Base-by-base conservation (phyloP, 352 stramenopile species). In the Blastocystis sp. region DNA sequence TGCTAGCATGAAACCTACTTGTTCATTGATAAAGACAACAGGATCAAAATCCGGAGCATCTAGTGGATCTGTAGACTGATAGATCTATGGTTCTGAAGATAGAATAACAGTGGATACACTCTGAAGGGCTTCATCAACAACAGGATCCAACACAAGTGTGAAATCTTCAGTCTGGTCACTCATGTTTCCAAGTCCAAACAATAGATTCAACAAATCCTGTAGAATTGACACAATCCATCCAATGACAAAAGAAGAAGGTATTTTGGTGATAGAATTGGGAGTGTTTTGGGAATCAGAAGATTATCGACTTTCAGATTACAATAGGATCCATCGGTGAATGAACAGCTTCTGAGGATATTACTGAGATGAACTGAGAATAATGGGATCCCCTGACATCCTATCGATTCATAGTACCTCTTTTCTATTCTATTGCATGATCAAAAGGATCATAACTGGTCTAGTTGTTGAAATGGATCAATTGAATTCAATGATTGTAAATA, bases 21-120 rank as follows among this genome's bases (percentile, higher is more conserved):
- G 71, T 46, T 69, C 39, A 59, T 83, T 83, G 37, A 83, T 83
- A 56, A 66, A 83, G n/a, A 16, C 37, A 19, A 83, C 57, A 27
- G 71, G 71, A 83, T 83, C 71, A 59, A 83, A 83, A 35, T 83
- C 32, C 9, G 71, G 52, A 83, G 71, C 52, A 32, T 83, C 71
- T 39, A 83, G 21, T 35, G 57, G 52, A 83, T 83, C 71, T 19
- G 58, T 51, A 57, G 71, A 69, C 12, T 83, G 35, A 27, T 61
- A 39, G 24, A 83, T 83, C 52, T 83, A 29, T 24, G 5, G 4
- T 21, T 51, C 0, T 54, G 29, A 75, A 19, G 5, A 16, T 9
- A 54, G 52, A 54, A 75, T 39, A 2, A 43, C 19, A 24, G 7
- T 3, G 4, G 14, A 54, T 58, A 78, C 66, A 37, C 14, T 58